Base-by-base conservation (phyloP, 2,329 filamentous ascomycete genomes). In the Calcarisporium arbuscula region DNA sequence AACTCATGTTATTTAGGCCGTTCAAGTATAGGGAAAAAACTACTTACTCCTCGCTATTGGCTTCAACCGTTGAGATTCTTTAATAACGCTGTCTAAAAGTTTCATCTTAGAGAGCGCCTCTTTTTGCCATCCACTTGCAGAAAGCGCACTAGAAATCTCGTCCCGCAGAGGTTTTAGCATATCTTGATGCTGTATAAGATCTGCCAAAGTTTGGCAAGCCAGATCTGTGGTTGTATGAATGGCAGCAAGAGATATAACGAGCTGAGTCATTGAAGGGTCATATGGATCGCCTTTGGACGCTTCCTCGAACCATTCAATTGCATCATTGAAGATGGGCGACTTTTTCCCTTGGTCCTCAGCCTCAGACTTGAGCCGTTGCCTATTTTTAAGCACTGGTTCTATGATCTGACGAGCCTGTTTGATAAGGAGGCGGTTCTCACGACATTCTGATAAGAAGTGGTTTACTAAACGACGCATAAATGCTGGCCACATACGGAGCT, bases 251-350 rank as follows among this genome's bases (percentile, higher is more conserved):
- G 60, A 57, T 21, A 55, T 50, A 6, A 15, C 16, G 10, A 50
- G 28, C 40, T 50, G 47, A 7, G 28, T 20, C 9, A 36, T 15
- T 14, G 36, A 40, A 6, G 35, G 29, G 28, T 49, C 46, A 10
- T 40, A 36, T 7, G 20, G 25, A 1, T 23, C 7, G 7, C 39
- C 27, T 1, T 18, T 30, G 16, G 70, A 69, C 31, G 62, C 58
- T 14, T 61, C 57, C 39, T 75, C 71, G 38, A 64, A 61, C 73
- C 72, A 77, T n/a, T 65, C 72, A 30, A 76, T 53, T 44, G 68
- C 70, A 52, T 75, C 71, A 23, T 43, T 41, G 18, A 38, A 40
- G 7, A 70, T 16, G 30, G 39, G 4, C 65, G n/a, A n/a, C n/a
- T n/a, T n/a, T n/a, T n/a, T n/a, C n/a, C n/a, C n/a, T n/a, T n/a